These are phyloP conservation scores for Friedmanniomyces endolithicus DNA, from an alignment of 495 filamentous ascomycete species.

Conservation along the genomic window DNA sequence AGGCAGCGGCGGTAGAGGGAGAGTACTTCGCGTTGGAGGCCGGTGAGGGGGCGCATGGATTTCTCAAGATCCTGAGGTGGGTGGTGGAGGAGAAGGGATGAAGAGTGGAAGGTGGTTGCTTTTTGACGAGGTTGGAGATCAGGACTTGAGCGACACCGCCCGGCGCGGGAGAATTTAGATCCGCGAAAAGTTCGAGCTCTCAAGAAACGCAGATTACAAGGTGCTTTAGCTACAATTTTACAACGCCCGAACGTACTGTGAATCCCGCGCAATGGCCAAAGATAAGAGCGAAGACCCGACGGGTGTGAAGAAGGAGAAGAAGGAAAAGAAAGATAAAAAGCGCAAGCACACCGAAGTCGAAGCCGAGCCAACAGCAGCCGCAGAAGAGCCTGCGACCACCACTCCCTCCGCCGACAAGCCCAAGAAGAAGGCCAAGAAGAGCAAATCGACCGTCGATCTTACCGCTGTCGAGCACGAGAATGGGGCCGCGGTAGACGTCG, in stretches of 20 bases:
- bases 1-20: slow-evolving; percentile 77
- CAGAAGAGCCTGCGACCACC: neutral
- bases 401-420: slow-evolving; percentile 35
- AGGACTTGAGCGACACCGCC: too few relatives aligned
- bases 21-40: slow-evolving; percentile 83
- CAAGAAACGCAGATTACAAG: neutral
- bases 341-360: slow-evolving; percentile 12
- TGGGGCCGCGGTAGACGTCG: neutral
- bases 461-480: neutral
- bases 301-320: slow-evolving; percentile 51
- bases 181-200: neutral
- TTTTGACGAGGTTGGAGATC: too few relatives aligned
- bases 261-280: slow-evolving; percentile 25
- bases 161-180: neutral
- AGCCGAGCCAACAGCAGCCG: neutral
- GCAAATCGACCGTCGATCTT: slow-evolving; percentile 3
- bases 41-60: slow-evolving; percentile 49
- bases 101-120: too few relatives aligned
- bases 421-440: slow-evolving; percentile 72
- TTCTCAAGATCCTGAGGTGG: too few relatives aligned
- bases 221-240: neutral
- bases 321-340: slow-evolving; percentile 56
- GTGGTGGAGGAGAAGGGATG: too few relatives aligned
- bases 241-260: neutral
- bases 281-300: slow-evolving; percentile 21